Evolutionary conservation across 768 basidiomycete species (phyloP).

Genomic region (Trametes maxima): DNA sequence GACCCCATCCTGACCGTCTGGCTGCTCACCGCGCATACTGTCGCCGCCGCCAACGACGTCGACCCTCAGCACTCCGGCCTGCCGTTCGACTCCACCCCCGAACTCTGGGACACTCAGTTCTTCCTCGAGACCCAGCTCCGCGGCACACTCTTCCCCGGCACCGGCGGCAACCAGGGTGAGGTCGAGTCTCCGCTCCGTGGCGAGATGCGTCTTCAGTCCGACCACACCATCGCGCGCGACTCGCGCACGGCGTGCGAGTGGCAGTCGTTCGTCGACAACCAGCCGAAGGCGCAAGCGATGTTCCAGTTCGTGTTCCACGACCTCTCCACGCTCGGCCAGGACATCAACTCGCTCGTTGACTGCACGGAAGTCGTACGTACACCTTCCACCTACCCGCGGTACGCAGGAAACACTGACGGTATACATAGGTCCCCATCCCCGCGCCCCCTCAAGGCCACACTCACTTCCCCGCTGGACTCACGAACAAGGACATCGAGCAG

Average conservation of each 20-base stretch:
- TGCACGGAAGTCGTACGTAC: no score
- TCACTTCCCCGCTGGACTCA: no score
- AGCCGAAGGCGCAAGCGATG: constrained; percentile 16
- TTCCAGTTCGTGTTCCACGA: constrained; percentile 20
- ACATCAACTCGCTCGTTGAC: neutral
- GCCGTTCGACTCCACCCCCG: constrained; percentile 12
- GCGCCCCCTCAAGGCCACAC: no score
- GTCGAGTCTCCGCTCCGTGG: neutral
- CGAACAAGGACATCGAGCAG: no score
- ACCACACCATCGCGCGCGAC: constrained; percentile 26
- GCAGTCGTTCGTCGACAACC: constrained; percentile 29
- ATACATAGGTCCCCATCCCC: no score
- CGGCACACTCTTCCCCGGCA: no score
- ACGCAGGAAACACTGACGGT: no score
- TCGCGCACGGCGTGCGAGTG: constrained; percentile 9
- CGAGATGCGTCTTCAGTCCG: constrained; percentile 8
- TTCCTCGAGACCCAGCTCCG: constrained; percentile 4
- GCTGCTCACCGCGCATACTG: no score
- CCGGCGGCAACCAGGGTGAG: no score
- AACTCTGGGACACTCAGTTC: constrained; percentile 11
- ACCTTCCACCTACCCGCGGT: no score
- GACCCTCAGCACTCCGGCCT: constrained; percentile 2
- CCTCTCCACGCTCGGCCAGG: constrained; percentile 11
- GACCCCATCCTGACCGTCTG: no score
- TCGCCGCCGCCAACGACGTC: constrained; percentile 3